Percentiles rank a stretch among this genome's conserved stretches.
Evolutionary conservation across 805 yeast species (phyloP).

Genomic region (Cyberlindnera samutprakarnensis): DNA sequence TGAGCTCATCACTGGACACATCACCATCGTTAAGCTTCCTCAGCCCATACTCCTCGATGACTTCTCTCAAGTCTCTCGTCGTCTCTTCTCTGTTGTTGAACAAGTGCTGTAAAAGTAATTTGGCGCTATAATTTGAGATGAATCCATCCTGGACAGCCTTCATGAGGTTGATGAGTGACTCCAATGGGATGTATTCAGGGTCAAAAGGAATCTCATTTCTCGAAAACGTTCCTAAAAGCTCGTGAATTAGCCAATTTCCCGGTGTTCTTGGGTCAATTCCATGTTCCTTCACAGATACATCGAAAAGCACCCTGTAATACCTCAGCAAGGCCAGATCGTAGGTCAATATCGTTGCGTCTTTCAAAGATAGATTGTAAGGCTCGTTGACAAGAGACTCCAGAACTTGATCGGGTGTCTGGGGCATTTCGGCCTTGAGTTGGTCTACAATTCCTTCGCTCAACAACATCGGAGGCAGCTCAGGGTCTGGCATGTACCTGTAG

Average conservation of each 20-base stretch:
- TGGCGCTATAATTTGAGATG: conserved; percentile 64
- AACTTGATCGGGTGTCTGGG: conserved; percentile 55
- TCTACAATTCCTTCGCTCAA: conserved; percentile 37
- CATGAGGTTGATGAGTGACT: conserved; percentile 48
- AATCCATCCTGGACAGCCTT: conserved; percentile 32
- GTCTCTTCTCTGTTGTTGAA: conserved; percentile 40
- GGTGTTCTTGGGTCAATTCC: conserved; percentile 32
- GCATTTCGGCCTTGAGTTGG: conserved; percentile 36
- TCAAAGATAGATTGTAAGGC: conserved; percentile 53
- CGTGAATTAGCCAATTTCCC: conserved; percentile 80
- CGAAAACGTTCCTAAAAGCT: conserved; percentile 61
- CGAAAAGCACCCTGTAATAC: conserved; percentile 44
- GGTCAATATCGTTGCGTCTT: conserved; percentile 69
- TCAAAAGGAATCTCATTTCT: conserved; percentile 36
- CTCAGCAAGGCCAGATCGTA: conserved; percentile 40
- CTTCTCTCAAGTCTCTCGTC: conserved; percentile 25
- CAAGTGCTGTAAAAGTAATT: conserved; percentile 53
- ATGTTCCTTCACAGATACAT: conserved; percentile 18
- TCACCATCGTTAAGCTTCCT: conserved; percentile 30
- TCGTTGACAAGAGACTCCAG: conserved; percentile 34
- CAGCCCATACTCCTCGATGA: conserved; percentile 52
- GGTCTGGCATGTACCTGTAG: conserved; percentile 92
- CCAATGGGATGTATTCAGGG: conserved; percentile 28
- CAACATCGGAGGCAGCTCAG: conserved; percentile 63
- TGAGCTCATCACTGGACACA: conserved; percentile 23